Conservation (phyloP, 2,329 filamentous ascomycete species). For the Colletotrichum limetticola region DNA sequence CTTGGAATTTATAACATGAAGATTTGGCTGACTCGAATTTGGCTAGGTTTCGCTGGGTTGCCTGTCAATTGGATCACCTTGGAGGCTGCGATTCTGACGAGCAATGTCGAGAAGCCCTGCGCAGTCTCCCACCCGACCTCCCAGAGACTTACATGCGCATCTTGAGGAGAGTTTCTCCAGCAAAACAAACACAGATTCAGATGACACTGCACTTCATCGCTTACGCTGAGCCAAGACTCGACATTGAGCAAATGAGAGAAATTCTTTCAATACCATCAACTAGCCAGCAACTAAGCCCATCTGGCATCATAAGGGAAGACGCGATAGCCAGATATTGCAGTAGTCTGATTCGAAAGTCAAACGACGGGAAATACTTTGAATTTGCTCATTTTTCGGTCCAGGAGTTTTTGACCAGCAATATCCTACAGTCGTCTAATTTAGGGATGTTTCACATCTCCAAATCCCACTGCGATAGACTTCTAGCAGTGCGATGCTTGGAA, state of each 20-base stretch:
- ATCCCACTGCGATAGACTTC: background rate
- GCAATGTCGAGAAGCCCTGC: background rate
- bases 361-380: background rate
- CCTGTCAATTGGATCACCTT: constrained; percentile 19
- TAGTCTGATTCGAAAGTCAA: background rate
- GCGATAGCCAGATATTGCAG: background rate
- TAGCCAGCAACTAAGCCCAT: background rate
- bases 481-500: background rate
- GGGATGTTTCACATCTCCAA: background rate
- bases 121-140: background rate
- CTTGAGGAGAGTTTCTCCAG: background rate
- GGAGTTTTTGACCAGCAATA: background rate
- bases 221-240: rapidly evolving
- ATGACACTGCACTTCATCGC: background rate
- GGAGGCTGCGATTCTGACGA: background rate
- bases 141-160: constrained; percentile 8
- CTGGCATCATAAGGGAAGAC: background rate
- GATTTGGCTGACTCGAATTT: background rate
- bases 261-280: background rate
- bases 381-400: constrained; percentile 20
- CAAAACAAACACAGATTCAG: rapidly evolving
- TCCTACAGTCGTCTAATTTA: too few relatives aligned
- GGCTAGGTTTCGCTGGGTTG: constrained; percentile 12
- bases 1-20: rapidly evolving
- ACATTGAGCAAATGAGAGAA: rapidly evolving